phyloP scores from a whole-genome alignment of 1,139 yeast species.

The Saccharomyces hybrid region DNA sequence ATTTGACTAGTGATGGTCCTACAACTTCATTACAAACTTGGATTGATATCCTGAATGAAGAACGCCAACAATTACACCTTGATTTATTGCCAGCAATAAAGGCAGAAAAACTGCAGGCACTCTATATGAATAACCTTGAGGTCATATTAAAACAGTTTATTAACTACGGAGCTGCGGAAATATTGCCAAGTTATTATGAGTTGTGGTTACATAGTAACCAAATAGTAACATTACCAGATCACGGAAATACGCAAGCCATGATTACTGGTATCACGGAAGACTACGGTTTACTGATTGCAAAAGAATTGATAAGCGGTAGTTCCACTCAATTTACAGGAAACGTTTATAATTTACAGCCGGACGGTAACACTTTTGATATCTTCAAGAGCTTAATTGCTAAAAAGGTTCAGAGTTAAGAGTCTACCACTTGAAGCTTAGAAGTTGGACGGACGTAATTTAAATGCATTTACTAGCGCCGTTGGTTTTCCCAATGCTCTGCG shows the following conservation, averaged over 20 bases:
- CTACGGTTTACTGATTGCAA: slow-evolving; percentile 74
- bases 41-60: slow-evolving; percentile 49
- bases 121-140: slow-evolving; percentile 58
- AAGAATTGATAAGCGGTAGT: slow-evolving; percentile 42
- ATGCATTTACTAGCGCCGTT: background rate
- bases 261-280: slow-evolving; percentile 78
- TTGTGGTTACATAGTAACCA: slow-evolving; percentile 83
- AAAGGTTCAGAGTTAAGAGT: slow-evolving; percentile 31
- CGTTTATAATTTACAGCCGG: slow-evolving; percentile 75
- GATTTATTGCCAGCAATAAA: slow-evolving; percentile 42
- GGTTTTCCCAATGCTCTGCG: background rate
- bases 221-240: slow-evolving; percentile 42
- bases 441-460: background rate
- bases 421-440: background rate
- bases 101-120: slow-evolving; percentile 63
- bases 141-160: slow-evolving; percentile 51
- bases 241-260: slow-evolving; percentile 48
- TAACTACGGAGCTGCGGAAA: slow-evolving; percentile 57
- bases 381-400: slow-evolving; percentile 83
- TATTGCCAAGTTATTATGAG: slow-evolving; percentile 65
- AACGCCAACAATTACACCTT: slow-evolving; percentile 39
- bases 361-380: slow-evolving; percentile 95
- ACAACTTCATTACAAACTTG: slow-evolving; percentile 79
- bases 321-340: slow-evolving; percentile 43
- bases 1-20: slow-evolving; percentile 80